These are phyloP conservation scores for Zea luxurians DNA, from an alignment of 176 grass and related monocot species.

Conservation along the genomic window DNA sequence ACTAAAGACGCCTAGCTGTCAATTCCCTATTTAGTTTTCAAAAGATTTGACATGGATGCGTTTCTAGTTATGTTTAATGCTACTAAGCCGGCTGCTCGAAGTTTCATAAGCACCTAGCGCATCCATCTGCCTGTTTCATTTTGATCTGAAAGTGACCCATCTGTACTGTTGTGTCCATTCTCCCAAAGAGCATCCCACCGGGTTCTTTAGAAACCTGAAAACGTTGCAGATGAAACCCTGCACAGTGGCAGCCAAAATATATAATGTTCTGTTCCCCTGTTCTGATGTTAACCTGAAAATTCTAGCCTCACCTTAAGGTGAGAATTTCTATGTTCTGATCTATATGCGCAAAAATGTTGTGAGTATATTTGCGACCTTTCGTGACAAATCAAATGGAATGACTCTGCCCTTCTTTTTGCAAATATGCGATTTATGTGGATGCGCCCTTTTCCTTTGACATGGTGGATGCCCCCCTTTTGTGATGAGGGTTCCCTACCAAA, in stretches of 20 bases:
- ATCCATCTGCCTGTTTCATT: background rate
- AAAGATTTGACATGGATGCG: background rate
- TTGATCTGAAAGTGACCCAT: background rate
- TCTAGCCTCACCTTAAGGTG: background rate
- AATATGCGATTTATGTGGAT: conserved; percentile 24
- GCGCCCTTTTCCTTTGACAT: background rate
- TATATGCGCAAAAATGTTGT: background rate
- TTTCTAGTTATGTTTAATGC: background rate
- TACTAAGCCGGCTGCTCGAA: background rate
- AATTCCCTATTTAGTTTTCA: background rate
- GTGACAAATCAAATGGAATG: background rate
- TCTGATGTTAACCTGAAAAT: background rate
- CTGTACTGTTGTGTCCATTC: background rate
- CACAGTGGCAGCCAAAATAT: background rate
- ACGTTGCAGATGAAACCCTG: background rate
- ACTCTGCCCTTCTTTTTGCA: background rate
- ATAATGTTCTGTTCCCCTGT: background rate
- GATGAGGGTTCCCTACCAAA: conserved; percentile 33
- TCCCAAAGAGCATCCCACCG: background rate
- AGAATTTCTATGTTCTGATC: background rate
- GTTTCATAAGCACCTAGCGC: background rate
- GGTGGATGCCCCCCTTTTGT: background rate
- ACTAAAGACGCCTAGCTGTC: background rate
- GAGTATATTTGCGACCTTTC: conserved; percentile 4
- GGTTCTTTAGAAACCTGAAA: background rate